Evolutionary conservation across 176 grass and related monocot genomes (phyloP).

Genomic region (Lolium perenne): DNA sequence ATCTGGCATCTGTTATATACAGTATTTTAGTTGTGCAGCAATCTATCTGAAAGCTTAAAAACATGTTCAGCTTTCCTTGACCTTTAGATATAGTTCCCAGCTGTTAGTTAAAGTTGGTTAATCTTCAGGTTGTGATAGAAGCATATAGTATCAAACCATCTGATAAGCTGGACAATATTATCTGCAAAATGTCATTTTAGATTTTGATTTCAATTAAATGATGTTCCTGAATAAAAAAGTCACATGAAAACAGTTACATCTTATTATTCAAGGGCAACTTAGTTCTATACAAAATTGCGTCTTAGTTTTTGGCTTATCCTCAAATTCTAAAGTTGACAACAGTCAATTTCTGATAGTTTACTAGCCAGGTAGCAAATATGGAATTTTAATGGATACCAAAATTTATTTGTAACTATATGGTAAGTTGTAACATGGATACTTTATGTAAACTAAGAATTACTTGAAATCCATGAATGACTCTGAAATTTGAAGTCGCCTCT

Average conservation of each 20-base stretch:
- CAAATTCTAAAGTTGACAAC: background rate
- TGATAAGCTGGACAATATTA: background rate
- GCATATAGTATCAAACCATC: background rate
- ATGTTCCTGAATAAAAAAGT: conserved; percentile 8
- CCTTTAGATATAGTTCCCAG: background rate
- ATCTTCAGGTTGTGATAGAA: background rate
- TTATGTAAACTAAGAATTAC: background rate
- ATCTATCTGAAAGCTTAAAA: conserved; percentile 8
- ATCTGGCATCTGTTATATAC: background rate
- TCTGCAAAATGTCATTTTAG: background rate
- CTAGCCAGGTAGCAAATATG: background rate
- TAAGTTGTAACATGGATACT: background rate
- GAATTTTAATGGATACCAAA: background rate
- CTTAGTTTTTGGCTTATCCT: background rate
- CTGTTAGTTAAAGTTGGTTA: background rate
- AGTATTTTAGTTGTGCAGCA: conserved; percentile 11
- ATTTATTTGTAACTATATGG: background rate
- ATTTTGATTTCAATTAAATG: background rate
- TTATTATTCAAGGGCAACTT: background rate
- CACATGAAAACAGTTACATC: background rate
- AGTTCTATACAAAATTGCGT: background rate
- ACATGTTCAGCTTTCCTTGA: background rate
- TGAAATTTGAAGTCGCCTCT: background rate
- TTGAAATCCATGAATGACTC: background rate
- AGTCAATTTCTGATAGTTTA: background rate